A percentile compares a stretch with the other conserved stretches of the same genome.
These are phyloP conservation scores for Telfairia occidentalis DNA, from an alignment of 331 rosid genomes.

Conservation along the genomic window DNA sequence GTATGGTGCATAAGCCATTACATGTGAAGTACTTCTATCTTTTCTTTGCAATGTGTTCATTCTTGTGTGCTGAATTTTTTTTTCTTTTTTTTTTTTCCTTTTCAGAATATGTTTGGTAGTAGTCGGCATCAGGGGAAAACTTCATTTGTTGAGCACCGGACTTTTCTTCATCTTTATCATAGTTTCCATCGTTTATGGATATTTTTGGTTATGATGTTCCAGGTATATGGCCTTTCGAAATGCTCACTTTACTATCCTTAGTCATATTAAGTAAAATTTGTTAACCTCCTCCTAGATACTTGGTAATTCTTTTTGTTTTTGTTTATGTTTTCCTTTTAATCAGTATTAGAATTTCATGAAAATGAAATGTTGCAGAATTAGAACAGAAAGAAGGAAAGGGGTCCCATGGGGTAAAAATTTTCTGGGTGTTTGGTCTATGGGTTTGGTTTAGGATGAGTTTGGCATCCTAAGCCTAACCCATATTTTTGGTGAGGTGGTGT, in stretches of 20 bases:
- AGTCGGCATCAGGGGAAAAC: constrained; percentile 70
- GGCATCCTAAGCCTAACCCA: no score
- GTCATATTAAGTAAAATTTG: background rate
- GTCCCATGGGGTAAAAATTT: no score
- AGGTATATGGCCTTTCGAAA: constrained; percentile 36
- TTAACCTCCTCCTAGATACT: background rate
- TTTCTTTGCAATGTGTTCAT: background rate
- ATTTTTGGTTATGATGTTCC: constrained; percentile 94
- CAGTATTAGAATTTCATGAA: no score
- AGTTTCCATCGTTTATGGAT: constrained; percentile 94
- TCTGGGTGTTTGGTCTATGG: no score
- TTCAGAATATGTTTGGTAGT: constrained; percentile 48
- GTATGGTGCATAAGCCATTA: background rate
- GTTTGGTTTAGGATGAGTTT: no score
- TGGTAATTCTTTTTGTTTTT: background rate
- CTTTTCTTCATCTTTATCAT: constrained; percentile 88
- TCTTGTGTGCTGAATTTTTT: constrained; percentile 2
- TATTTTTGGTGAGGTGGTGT: no score
- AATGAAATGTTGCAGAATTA: no score
- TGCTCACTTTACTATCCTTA: background rate
- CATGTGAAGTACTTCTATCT: background rate
- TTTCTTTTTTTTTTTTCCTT: background rate
- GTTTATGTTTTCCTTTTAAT: no score
- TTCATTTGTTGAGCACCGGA: constrained; percentile 93
- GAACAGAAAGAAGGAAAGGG: no score